Conservation (phyloP, 2,329 filamentous ascomycete species). For the Orbilia brochopaga region DNA sequence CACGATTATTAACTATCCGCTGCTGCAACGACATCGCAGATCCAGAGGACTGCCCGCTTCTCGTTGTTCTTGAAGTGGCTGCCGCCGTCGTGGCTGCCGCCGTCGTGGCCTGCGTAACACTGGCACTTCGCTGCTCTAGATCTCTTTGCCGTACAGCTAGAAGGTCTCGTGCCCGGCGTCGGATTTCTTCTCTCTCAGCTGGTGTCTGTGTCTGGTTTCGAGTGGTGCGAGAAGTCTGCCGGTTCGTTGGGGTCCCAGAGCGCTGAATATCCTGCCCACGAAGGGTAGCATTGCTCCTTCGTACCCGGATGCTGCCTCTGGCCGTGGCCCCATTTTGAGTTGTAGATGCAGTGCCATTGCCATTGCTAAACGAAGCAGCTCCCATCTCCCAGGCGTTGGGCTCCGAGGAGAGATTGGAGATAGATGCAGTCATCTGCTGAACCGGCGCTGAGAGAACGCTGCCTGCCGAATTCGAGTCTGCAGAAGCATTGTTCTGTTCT, state of each 20-base stretch:
- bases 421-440: conserved; percentile 17
- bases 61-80: conserved; percentile 7
- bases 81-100: not conserved
- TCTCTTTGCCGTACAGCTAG: conserved; percentile 22
- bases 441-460: conserved; percentile 10
- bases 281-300: conserved; percentile 43
- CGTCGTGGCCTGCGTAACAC: not conserved
- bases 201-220: conserved; percentile 18
- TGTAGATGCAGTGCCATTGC: conserved; percentile 17
- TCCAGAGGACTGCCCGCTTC: conserved; percentile 3
- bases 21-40: conserved; percentile 23
- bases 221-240: conserved; percentile 8
- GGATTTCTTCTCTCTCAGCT: conserved; percentile 24
- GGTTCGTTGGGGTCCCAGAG: conserved; percentile 33
- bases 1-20: conserved; percentile 13
- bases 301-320: conserved; percentile 34
- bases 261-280: conserved; percentile 32
- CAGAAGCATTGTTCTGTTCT: conserved; percentile 16
- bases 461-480: conserved; percentile 3
- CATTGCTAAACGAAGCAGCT: conserved; percentile 1
- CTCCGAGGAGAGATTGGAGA: conserved; percentile 17
- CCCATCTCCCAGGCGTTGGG: conserved; percentile 24
- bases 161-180: conserved; percentile 29
- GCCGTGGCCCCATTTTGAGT: conserved; percentile 18
- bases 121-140: conserved; percentile 8